phyloP scores from a whole-genome alignment of 306 rosid genomes.

The Dalbergia cochinchinensis region DNA sequence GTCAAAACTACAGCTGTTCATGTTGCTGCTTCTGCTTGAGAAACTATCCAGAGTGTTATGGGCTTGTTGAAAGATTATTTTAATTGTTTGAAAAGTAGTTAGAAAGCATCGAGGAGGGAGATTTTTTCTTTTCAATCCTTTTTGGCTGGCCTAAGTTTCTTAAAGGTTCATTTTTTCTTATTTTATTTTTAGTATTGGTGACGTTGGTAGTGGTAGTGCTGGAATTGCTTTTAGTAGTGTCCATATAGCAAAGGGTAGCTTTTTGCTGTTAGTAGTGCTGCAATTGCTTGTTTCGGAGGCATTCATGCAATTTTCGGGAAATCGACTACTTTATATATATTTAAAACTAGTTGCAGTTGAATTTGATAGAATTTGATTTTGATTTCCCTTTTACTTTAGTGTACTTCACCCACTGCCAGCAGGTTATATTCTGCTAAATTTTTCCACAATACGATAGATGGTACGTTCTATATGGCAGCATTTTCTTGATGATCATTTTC shows the following conservation, averaged over 20 bases:
- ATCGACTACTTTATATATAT: not conserved
- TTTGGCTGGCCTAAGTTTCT: not conserved
- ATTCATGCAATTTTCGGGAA: not conserved
- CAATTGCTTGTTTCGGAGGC: too few species aligned
- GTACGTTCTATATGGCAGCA: too few species aligned
- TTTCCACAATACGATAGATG: too few species aligned
- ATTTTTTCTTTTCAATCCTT: not conserved
- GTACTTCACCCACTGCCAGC: too few species aligned
- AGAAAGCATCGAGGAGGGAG: not conserved
- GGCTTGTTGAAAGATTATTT: not conserved
- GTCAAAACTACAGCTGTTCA: constrained; percentile 53
- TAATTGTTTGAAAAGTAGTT: not conserved
- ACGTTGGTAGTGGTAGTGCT: not conserved
- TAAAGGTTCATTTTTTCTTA: not conserved
- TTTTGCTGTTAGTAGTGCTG: not conserved
- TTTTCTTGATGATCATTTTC: too few species aligned
- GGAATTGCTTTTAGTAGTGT: not conserved
- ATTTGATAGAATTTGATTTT: too few species aligned
- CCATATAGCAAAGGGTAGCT: not conserved
- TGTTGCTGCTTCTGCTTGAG: constrained; percentile 78
- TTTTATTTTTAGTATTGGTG: not conserved
- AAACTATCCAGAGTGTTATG: not conserved
- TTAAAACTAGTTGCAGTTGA: too few species aligned
- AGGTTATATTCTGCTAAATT: too few species aligned
- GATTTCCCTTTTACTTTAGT: too few species aligned